Evolutionary conservation across 192 early-diverging fungal genomes (phyloP).

Genomic region (Rhizoclosmatium globosum): DNA sequence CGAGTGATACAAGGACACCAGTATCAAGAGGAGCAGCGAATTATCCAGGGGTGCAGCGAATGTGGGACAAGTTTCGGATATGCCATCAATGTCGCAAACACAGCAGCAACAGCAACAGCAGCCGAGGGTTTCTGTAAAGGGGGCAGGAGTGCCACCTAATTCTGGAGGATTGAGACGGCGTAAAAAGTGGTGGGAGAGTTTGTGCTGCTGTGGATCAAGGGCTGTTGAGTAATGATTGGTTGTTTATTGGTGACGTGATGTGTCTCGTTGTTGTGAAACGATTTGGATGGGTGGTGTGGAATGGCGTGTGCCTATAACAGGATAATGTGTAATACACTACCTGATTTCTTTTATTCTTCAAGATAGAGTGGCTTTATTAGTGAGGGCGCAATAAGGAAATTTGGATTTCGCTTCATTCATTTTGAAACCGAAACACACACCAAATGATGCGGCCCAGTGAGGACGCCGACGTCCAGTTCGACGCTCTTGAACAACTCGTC

Average conservation of each 20-base stretch:
- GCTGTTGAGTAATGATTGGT: not conserved
- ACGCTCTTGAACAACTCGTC: not conserved
- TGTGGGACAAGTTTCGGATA: not conserved
- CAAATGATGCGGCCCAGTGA: not conserved
- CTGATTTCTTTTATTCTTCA: no score
- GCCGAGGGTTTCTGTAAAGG: not conserved
- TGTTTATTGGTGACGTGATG: not conserved
- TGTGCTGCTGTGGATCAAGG: not conserved
- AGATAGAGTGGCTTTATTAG: not conserved
- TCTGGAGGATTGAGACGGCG: constrained; percentile 19
- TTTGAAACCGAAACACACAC: not conserved
- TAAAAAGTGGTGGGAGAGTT: constrained; percentile 7
- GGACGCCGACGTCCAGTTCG: not conserved
- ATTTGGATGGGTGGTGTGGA: no score
- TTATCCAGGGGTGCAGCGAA: constrained; percentile 7
- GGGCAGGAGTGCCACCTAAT: no score
- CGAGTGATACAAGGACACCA: not conserved
- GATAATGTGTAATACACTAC: no score
- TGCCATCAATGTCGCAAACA: not conserved
- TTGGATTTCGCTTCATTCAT: not conserved
- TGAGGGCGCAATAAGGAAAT: not conserved
- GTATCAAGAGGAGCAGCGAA: not conserved
- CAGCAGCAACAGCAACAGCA: not conserved
- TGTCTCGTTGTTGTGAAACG: not conserved
- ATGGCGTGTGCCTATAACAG: no score